A percentile compares a stretch with the other conserved stretches of the same genome.
phyloP scores from a whole-genome alignment of 148 eudicot genomes.

The Camellia japonica region DNA sequence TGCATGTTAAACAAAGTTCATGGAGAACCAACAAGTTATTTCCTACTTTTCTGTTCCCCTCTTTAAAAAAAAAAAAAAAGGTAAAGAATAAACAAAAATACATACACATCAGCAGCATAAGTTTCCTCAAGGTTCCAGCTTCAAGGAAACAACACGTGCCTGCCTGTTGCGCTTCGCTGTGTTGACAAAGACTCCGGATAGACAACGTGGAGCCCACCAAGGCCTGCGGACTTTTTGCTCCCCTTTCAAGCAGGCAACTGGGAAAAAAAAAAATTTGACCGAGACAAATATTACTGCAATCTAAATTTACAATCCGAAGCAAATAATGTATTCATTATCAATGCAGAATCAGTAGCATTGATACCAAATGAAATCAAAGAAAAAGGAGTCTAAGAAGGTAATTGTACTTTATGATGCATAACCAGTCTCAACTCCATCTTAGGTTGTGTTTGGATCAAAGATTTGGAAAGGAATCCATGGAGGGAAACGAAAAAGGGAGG shows the following conservation, averaged over 20 bases:
- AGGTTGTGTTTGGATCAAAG: too few species aligned
- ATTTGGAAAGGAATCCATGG: too few species aligned
- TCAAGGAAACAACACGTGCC: slow-evolving; percentile 86
- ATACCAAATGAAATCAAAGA: neutral
- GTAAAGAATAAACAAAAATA: slow-evolving; percentile 21
- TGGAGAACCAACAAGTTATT: slow-evolving; percentile 15
- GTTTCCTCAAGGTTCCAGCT: slow-evolving; percentile 75
- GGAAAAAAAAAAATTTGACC: slow-evolving; percentile 7
- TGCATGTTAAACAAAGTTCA: slow-evolving; percentile 6
- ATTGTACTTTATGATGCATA: neutral
- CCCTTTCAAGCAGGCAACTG: slow-evolving; percentile 98
- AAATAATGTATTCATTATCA: neutral
- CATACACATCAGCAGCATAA: slow-evolving; percentile 23
- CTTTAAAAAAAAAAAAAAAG: neutral
- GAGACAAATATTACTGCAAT: neutral
- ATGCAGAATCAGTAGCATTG: neutral
- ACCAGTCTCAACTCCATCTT: neutral
- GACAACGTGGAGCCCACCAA: slow-evolving; percentile 98
- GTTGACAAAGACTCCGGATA: slow-evolving; percentile 62
- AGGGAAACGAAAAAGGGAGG: too few species aligned
- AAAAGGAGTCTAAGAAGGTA: neutral
- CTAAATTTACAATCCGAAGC: neutral
- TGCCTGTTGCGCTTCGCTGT: slow-evolving; percentile 86
- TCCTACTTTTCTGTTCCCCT: slow-evolving; percentile 17
- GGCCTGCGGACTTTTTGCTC: slow-evolving; percentile 85